phyloP scores from a whole-genome alignment of 2,329 filamentous ascomycete genomes.

The Rhinocladiella mackenziei region DNA sequence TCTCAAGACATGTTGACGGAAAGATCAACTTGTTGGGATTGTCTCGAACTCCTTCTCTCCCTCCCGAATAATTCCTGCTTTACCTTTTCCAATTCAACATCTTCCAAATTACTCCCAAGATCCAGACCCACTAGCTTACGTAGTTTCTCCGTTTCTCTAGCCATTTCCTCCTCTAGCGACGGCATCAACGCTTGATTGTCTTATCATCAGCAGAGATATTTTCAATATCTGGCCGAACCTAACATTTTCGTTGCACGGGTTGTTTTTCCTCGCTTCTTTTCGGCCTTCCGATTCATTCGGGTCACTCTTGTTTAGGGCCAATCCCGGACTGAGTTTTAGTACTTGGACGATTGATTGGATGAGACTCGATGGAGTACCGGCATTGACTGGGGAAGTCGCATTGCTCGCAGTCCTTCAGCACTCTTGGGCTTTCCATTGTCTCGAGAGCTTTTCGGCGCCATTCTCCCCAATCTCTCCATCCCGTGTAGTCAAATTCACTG shows the following conservation, averaged over 20 bases:
- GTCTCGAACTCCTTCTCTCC: background rate
- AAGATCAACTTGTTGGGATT: too few species aligned
- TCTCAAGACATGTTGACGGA: too few species aligned
- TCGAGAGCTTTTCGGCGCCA: conserved; percentile 37
- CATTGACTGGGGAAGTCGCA: conserved; percentile 30
- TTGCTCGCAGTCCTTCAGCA: conserved; percentile 21
- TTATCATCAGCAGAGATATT: background rate
- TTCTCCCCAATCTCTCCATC: conserved; percentile 47
- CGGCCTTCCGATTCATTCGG: background rate
- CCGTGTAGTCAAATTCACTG: conserved; percentile 51
- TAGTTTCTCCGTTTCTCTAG: conserved; percentile 8
- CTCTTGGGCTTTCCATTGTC: conserved; percentile 6
- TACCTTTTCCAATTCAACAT: conserved; percentile 15
- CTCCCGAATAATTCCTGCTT: conserved; percentile 6
- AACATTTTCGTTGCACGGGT: conserved; percentile 11
- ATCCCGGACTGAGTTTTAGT: too few species aligned
- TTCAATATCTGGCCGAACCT: conserved; percentile 17
- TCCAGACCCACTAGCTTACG: conserved; percentile 12
- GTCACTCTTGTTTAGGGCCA: too few species aligned
- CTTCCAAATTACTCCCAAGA: conserved; percentile 16
- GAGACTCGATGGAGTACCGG: conserved; percentile 19
- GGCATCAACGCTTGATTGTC: background rate
- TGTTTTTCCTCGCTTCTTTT: background rate
- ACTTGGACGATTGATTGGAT: too few species aligned
- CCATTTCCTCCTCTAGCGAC: conserved; percentile 12